phyloP scores from a whole-genome alignment of 345 rosid genomes.

The Sonneratia caseolaris region DNA sequence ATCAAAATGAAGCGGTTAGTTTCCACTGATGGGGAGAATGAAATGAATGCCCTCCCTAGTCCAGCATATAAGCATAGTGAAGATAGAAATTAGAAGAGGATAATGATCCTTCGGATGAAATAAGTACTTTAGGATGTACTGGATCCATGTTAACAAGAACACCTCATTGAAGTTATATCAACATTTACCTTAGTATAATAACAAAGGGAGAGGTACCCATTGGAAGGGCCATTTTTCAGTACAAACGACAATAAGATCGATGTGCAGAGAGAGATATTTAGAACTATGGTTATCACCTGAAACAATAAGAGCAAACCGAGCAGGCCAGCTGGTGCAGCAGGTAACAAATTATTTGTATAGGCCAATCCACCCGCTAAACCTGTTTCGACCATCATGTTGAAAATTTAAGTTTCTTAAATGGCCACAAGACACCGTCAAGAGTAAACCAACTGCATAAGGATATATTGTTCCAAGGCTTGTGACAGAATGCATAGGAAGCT shows the following conservation, averaged over 20 bases:
- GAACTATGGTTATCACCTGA: constrained; percentile 31
- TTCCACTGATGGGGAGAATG: constrained; percentile 8
- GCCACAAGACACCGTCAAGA: background rate
- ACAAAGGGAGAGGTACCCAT: background rate
- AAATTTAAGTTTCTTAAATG: background rate
- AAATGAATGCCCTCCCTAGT: background rate
- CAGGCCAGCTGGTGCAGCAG: constrained; percentile 60
- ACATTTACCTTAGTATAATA: background rate
- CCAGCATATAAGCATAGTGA: background rate
- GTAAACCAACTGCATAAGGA: background rate
- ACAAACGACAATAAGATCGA: background rate
- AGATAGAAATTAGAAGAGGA: background rate
- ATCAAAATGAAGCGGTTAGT: constrained; percentile 9
- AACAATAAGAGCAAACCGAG: constrained; percentile 62
- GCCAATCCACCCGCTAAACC: constrained; percentile 56
- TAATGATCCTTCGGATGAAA: background rate
- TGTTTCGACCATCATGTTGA: constrained; percentile 13
- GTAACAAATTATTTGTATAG: constrained; percentile 46
- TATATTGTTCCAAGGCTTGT: background rate
- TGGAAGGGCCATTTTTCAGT: background rate
- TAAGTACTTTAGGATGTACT: background rate
- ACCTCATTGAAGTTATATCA: background rate
- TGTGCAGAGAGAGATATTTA: background rate
- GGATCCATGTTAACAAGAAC: background rate
- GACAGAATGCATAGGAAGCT: background rate